Evolutionary conservation across 129 eudicot species (phyloP), one percentile per base, ranked within the genome.

Genomic region (Arctium lappa): DNA sequence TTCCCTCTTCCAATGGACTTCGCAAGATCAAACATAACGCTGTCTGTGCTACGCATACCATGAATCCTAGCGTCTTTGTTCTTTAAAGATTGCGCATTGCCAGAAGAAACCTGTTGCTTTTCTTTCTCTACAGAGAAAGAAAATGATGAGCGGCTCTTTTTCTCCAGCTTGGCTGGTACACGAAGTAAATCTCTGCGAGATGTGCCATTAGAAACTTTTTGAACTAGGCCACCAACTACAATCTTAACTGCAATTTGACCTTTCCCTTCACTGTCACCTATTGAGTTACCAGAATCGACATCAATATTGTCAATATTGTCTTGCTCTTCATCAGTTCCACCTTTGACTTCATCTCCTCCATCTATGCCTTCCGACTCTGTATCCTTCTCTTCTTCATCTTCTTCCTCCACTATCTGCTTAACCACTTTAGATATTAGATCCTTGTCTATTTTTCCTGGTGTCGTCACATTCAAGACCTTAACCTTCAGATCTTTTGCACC

Each of bases 81-180:
- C 36, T 62, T 70, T 69, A 84, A 69, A 88, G 86, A 53, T 48
- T 76, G 85, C 12, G 81, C 91, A 80, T 76, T 85, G n/a, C 78
- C 85, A 85, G 79, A 80, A 68, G 94, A 80, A 46, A 80, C 85
- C 50, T 16, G 81, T 76, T 81, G 76, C 46, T 71, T 82, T 82
- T 86, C 94, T 77, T 85, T 86, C 87, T 90, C 89, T 63, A 92
- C 75, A 6, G 87, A 81, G 76, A 92, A 88, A 18, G 92, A 81
- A 88, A 92, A 90, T 63, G 97, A 83, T 33, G 80, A 38, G 34
- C 90, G 89, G 40, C 86, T 91, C 77, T 87, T 88, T 69, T 82
- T 86, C 88, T 87, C 86, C 44, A 92, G 86, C 81, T 79, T 88
- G 34, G 97, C 97, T 18, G 97, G 97, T 60, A 92, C 89, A 33